Conservation (phyloP, 2,329 filamentous ascomycete species). For the Biscogniauxia mediterranea region DNA sequence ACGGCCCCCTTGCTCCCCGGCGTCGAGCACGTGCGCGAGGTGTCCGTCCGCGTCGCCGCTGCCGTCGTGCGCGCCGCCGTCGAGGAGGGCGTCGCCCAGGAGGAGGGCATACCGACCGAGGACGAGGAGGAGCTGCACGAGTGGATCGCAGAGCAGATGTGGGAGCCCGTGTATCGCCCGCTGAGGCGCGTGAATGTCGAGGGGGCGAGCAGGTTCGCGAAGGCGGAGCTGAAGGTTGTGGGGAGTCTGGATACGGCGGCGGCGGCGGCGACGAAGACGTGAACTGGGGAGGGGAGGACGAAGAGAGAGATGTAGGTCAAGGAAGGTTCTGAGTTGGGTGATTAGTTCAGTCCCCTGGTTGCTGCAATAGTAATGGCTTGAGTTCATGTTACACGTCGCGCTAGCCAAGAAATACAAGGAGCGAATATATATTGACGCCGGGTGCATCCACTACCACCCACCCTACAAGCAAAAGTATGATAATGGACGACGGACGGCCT, state of each 20-base stretch:
- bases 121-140: constrained; percentile 56
- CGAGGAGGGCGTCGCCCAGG: constrained; percentile 64
- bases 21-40: constrained; percentile 68
- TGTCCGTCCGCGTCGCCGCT: constrained; percentile 75
- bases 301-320: no score
- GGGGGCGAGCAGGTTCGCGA: constrained; percentile 56
- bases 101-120: constrained; percentile 62
- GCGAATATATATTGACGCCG: no score
- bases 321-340: no score
- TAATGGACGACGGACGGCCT: no score
- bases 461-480: no score
- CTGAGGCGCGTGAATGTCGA: constrained; percentile 55
- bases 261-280: constrained; percentile 11
- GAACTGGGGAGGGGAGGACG: no score
- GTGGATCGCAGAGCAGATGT: constrained; percentile 80
- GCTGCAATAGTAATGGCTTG: no score
- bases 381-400: no score
- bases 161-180: constrained; percentile 67
- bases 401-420: no score
- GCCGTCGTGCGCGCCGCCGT: constrained; percentile 72
- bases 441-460: no score
- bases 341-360: no score
- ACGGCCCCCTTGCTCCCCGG: constrained; percentile 71
- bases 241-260: constrained; percentile 35
- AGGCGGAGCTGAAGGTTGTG: constrained; percentile 54